Evolutionary conservation across 306 rosid species (phyloP).

Genomic region (Trifolium pratense): DNA sequence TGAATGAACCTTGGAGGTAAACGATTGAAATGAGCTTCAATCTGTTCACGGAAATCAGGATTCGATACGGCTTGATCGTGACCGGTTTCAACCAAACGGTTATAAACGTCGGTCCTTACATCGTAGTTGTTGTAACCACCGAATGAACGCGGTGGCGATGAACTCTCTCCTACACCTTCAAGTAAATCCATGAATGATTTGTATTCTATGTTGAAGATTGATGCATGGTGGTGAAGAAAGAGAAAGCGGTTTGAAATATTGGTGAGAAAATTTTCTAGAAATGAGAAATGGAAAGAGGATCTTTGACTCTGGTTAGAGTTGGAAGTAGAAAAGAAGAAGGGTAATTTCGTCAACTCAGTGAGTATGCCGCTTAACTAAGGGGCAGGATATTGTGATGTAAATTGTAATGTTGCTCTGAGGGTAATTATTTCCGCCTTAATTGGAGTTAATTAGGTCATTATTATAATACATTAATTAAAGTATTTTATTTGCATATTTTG

Average conservation of each 20-base stretch:
- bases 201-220: conserved; percentile 25
- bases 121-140: conserved; percentile 69
- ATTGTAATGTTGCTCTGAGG: not conserved
- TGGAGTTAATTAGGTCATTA: not conserved
- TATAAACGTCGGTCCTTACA: conserved; percentile 75
- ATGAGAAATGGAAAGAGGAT: conserved; percentile 18
- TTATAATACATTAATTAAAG: too few relatives aligned
- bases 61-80: conserved; percentile 63
- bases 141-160: conserved; percentile 85
- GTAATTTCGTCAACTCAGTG: conserved; percentile 36
- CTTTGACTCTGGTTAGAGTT: conserved; percentile 54
- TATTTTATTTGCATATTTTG: too few relatives aligned
- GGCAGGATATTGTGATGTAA: not conserved
- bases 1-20: conserved; percentile 79
- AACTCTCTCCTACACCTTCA: conserved; percentile 98
- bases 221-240: conserved; percentile 36
- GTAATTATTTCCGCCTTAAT: not conserved
- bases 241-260: conserved; percentile 28
- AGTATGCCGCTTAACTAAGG: not conserved
- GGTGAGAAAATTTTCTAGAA: not conserved
- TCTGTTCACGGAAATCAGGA: conserved; percentile 79
- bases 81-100: conserved; percentile 73
- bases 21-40: conserved; percentile 93
- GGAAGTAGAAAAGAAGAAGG: conserved; percentile 44
- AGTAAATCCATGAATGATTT: conserved; percentile 67